Base-by-base conservation (phyloP, 2,329 filamentous ascomycete genomes). In the Colletotrichum acutatum region DNA sequence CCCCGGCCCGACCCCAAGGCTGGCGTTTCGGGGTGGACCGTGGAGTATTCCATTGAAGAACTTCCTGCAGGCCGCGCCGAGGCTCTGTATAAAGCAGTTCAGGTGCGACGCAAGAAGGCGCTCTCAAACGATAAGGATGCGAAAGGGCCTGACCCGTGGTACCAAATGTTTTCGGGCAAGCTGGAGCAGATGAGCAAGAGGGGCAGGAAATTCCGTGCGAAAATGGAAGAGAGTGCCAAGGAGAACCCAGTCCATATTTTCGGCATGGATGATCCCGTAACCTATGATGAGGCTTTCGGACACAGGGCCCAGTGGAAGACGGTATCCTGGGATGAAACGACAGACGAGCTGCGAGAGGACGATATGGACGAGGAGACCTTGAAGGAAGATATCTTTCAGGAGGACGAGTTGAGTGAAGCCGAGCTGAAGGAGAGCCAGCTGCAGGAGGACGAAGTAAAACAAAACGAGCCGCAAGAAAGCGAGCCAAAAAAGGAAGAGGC, bases 41-140 rank as follows among this genome's bases (percentile, higher is more conserved):
- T 98, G n/a, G 90, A 97, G 77, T 98, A 97, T 82, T 87, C 91
- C 46, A 83, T 98, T 60, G 87, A 88, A 58, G 93, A 95, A 75
- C 84, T 95, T 2, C 65, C 82, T 0, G 75, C 76, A 3, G 74
- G 80, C 0, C 83, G 85, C 11, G 89, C 88, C 1, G 81, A 80
- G 72, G 81, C 68, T 0, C 80, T 93, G 28, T 95, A 95, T 79
- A 54, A 78, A 1, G 83, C 86, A 63, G 85, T 90, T 71, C 89
- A 90, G 79, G 80, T 77, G 4, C 87, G 93, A 19, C 89, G 94
- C 14, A 83, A 81, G 58, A 84, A 84, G 34, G 82, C 83, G 0
- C 79, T 90, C 46, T 75, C 32, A 80, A 79, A 72, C 1, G 80
- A 82, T 14, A 82, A 86, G 12, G 83, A 85, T 16, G 82, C 83